phyloP scores from a whole-genome alignment of 106 monocot species.

The Ottelia alismoides region DNA sequence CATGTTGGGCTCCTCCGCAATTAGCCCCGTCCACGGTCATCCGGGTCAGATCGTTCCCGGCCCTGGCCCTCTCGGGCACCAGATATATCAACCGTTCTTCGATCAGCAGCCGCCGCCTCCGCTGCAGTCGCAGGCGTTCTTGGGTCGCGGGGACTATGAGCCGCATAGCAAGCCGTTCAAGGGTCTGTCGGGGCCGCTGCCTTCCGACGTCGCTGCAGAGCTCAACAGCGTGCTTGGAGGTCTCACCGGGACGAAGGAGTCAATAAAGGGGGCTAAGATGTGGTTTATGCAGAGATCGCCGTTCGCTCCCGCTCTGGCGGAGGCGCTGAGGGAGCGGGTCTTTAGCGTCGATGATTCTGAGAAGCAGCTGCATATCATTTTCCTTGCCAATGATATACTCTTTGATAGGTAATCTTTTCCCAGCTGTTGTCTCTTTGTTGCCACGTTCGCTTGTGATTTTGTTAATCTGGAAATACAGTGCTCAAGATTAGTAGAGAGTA shows the following conservation, averaged over 20 bases:
- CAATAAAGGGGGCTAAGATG: constrained; percentile 86
- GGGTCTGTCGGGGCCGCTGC: constrained; percentile 68
- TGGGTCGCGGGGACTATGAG: constrained; percentile 33
- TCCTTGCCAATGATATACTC: constrained; percentile 90
- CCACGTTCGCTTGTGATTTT: too few species aligned
- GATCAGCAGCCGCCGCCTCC: too few species aligned
- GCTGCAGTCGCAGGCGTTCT: constrained; percentile 29
- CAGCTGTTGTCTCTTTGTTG: too few species aligned
- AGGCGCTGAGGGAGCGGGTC: constrained; percentile 70
- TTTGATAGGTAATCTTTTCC: constrained; percentile 99
- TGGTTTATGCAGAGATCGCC: constrained; percentile 96
- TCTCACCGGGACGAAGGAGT: constrained; percentile 83
- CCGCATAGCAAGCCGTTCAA: constrained; percentile 38
- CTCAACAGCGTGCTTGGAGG: constrained; percentile 43
- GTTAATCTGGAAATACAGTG: too few species aligned
- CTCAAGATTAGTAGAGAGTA: too few species aligned
- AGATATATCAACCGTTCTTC: constrained; percentile 35
- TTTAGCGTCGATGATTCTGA: constrained; percentile 78
- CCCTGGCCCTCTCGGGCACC: constrained; percentile 27
- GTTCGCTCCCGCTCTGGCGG: constrained; percentile 86
- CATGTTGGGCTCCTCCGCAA: constrained; percentile 22
- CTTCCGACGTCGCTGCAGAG: constrained; percentile 79
- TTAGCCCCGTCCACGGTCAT: constrained; percentile 14
- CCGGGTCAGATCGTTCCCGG: constrained; percentile 16
- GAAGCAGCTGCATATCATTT: constrained; percentile 85